phyloP scores from a whole-genome alignment of 2,329 filamentous ascomycete genomes.

The Pseudogymnoascus sp. region DNA sequence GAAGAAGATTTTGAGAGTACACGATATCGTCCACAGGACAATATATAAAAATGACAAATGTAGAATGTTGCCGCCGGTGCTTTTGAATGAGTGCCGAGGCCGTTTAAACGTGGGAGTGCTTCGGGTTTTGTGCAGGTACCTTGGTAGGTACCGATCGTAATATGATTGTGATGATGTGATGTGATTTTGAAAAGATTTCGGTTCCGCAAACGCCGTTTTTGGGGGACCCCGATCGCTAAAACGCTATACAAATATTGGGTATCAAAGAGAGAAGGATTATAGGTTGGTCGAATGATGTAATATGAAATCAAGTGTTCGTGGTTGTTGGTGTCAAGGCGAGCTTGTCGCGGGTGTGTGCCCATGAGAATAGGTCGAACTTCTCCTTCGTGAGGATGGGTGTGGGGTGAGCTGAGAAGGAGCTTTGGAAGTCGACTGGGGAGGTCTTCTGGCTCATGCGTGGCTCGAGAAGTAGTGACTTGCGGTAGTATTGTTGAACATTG shows the following conservation, averaged over 20 bases:
- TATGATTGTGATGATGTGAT: not conserved
- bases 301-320: slow-evolving; percentile 12
- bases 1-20: not conserved
- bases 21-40: not conserved
- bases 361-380: slow-evolving; percentile 43
- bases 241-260: slow-evolving; percentile 11
- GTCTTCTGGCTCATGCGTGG: slow-evolving; percentile 37
- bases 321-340: slow-evolving; percentile 10
- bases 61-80: not conserved
- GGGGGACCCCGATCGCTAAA: slow-evolving; percentile 8
- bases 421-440: slow-evolving; percentile 22
- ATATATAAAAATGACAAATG: not conserved
- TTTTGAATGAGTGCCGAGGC: not conserved
- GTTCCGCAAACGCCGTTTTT: slow-evolving; percentile 9
- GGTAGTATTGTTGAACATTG: slow-evolving; percentile 57
- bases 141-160: not conserved
- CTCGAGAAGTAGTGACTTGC: slow-evolving; percentile 58
- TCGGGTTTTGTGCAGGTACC: not conserved
- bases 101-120: slow-evolving; percentile 1
- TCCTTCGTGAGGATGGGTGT: slow-evolving; percentile 31
- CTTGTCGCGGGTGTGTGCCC: slow-evolving; percentile 34
- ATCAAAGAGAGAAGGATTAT: slow-evolving; percentile 11
- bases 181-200: not conserved
- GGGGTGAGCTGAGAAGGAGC: slow-evolving; percentile 14
- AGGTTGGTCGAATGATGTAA: slow-evolving; percentile 1